phyloP scores from a whole-genome alignment of 352 stramenopile species.

The Bremia lactucae region DNA sequence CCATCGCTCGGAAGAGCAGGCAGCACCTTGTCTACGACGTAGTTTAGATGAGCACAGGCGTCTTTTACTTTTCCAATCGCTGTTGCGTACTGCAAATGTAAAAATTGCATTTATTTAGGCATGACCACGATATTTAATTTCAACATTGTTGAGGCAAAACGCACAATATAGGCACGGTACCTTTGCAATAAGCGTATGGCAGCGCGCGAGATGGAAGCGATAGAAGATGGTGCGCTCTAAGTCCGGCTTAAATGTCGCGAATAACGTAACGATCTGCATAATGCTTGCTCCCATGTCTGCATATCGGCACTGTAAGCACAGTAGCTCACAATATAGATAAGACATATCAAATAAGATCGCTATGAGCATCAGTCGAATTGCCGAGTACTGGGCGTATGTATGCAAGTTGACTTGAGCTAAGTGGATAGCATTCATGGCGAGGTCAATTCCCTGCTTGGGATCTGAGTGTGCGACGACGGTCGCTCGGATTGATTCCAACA shows the following conservation, averaged over 20 bases:
- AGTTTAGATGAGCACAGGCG: conserved; percentile 42
- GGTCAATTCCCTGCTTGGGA: conserved; percentile 28
- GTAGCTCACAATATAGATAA: conserved; percentile 45
- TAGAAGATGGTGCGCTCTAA: conserved; percentile 40
- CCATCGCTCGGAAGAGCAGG: conserved; percentile 18
- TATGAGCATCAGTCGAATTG: conserved; percentile 38
- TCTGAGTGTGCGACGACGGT: conserved; percentile 30
- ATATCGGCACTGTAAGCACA: conserved; percentile 48
- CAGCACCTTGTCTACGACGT: conserved; percentile 38
- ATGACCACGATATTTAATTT: too few relatives aligned
- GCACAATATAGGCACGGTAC: conserved; percentile 13
- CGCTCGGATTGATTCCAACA: conserved; percentile 42
- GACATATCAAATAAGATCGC: conserved; percentile 62
- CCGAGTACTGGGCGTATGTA: conserved; percentile 20
- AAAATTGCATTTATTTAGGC: too few relatives aligned
- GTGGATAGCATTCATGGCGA: conserved; percentile 46
- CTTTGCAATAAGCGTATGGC: conserved; percentile 57
- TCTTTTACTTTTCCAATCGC: conserved; percentile 44
- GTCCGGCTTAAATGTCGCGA: conserved; percentile 30
- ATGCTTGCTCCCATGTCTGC: conserved; percentile 53
- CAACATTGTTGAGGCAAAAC: too few relatives aligned
- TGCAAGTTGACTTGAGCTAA: conserved; percentile 40
- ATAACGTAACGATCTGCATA: conserved; percentile 48
- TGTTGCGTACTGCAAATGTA: conserved; percentile 35
- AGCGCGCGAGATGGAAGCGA: conserved; percentile 38